Percentiles rank a stretch among this genome's conserved stretches.
Conservation (phyloP, 2,329 filamentous ascomycete genomes). For the Lachnellula arida region DNA sequence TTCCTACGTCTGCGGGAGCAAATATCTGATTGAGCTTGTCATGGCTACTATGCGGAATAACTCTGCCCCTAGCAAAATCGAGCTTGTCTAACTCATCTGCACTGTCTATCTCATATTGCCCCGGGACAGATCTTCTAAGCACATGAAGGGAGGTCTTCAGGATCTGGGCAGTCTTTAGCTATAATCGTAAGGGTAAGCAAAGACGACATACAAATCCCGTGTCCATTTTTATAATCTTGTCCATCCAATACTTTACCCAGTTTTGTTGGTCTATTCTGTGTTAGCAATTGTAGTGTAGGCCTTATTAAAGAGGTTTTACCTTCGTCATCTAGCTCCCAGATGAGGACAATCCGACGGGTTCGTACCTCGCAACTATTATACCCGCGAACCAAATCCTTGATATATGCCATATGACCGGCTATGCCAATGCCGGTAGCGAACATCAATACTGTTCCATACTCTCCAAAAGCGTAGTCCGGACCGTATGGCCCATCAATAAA, state of each 20-base stretch:
- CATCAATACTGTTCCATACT: slow-evolving; percentile 11
- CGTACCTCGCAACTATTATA: slow-evolving; percentile 17
- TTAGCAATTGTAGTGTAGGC: neutral
- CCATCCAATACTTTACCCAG: slow-evolving; percentile 12
- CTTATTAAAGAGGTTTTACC: slow-evolving; percentile 7
- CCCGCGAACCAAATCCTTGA: slow-evolving; percentile 15
- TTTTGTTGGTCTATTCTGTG: slow-evolving; percentile 7
- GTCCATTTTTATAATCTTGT: slow-evolving; percentile 8
- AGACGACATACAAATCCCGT: slow-evolving; percentile 6
- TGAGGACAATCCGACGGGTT: slow-evolving; percentile 11
- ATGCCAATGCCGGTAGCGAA: slow-evolving; percentile 17
- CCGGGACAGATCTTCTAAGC: neutral
- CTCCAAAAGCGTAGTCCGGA: slow-evolving; percentile 4
- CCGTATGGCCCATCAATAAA: slow-evolving; percentile 14
- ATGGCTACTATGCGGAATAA: neutral
- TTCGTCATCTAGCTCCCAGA: slow-evolving; percentile 11
- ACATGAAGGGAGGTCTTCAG: slow-evolving; percentile 4
- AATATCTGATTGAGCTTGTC: slow-evolving; percentile 9
- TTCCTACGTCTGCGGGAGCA: neutral
- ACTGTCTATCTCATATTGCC: no score
- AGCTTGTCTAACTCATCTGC: no score
- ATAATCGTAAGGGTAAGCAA: neutral
- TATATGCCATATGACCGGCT: slow-evolving; percentile 14
- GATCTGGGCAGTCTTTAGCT: slow-evolving; percentile 5
- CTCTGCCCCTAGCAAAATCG: no score